A percentile compares a stretch with the other conserved stretches of the same genome.
Evolutionary conservation across 192 early-diverging fungal genomes (phyloP).

Genomic region (Backusella tuberculispora): DNA sequence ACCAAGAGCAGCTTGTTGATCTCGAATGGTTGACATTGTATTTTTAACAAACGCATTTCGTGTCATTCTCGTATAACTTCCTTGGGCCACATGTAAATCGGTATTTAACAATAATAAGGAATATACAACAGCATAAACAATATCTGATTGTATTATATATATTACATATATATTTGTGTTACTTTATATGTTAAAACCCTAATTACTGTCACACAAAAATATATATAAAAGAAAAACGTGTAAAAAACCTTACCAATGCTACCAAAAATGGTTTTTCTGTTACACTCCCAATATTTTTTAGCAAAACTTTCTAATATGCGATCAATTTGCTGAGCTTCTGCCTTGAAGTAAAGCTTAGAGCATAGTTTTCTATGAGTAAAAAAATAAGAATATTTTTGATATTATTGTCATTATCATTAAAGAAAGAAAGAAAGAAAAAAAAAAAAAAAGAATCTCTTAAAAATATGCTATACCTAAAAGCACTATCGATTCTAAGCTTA

Average conservation of each 20-base stretch:
- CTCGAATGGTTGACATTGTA: conserved; percentile 57
- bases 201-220: background rate
- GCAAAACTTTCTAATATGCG: conserved; percentile 86
- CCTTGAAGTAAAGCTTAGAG: conserved; percentile 78
- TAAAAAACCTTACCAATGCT: conserved; percentile 23
- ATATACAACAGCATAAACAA: conserved; percentile 86
- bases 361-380: conserved; percentile 59
- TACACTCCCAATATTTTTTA: conserved; percentile 83
- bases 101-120: conserved; percentile 91
- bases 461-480: conserved; percentile 59
- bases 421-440: conserved; percentile 2
- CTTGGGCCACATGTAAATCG: conserved; percentile 88
- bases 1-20: conserved; percentile 28
- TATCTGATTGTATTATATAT: conserved; percentile 56
- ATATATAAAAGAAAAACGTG: conserved; percentile 1
- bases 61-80: conserved; percentile 73
- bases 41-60: conserved; percentile 73
- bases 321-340: conserved; percentile 93
- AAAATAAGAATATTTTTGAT: background rate
- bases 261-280: conserved; percentile 61
- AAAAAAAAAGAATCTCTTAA: background rate
- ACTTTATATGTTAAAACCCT: background rate
- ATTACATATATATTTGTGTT: background rate
- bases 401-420: background rate
- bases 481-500: conserved; percentile 71